Conservation (phyloP, 768 basidiomycete genomes). For the Vararia minispora region DNA sequence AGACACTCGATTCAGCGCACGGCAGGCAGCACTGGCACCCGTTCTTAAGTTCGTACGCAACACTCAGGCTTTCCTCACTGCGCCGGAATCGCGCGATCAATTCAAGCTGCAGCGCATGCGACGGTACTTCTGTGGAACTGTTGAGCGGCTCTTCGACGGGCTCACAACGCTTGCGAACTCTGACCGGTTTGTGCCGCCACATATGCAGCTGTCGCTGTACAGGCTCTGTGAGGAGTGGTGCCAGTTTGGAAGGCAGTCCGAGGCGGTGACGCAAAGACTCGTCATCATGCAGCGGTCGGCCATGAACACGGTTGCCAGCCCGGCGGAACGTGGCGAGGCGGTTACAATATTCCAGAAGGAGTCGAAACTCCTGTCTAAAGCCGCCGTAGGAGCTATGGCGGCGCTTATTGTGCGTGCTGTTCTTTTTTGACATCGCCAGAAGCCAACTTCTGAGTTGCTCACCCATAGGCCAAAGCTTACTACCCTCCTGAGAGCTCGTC, state of each 20-base stretch:
- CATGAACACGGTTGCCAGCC: conserved; percentile 41
- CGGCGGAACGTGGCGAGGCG: conserved; percentile 35
- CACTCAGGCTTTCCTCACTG: conserved; percentile 68
- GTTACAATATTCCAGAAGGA: conserved; percentile 33
- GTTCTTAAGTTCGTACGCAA: conserved; percentile 82
- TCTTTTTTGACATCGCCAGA: neutral
- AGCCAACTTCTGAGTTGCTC: conserved; percentile 3
- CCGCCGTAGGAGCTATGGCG: conserved; percentile 81
- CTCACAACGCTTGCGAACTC: conserved; percentile 58
- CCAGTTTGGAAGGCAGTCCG: conserved; percentile 66
- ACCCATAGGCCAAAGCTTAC: conserved; percentile 62
- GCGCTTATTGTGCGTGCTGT: conserved; percentile 65
- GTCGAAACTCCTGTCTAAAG: conserved; percentile 60
- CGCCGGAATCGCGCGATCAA: conserved; percentile 62
- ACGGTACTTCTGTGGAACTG: conserved; percentile 83
- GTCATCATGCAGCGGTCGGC: conserved; percentile 62
- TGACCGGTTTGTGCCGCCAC: conserved; percentile 64
- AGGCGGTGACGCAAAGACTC: conserved; percentile 58
- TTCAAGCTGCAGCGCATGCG: conserved; percentile 71
- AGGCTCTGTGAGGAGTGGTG: conserved; percentile 92
- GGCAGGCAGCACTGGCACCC: conserved; percentile 63
- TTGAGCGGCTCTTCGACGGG: conserved; percentile 79
- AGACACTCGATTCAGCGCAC: conserved; percentile 53
- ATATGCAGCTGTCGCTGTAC: conserved; percentile 72
- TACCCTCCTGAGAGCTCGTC: conserved; percentile 50